Evolutionary conservation across 2,329 filamentous ascomycete genomes (phyloP), one percentile per base, ranked within the genome.

Genomic region (Talaromyces sp.): DNA sequence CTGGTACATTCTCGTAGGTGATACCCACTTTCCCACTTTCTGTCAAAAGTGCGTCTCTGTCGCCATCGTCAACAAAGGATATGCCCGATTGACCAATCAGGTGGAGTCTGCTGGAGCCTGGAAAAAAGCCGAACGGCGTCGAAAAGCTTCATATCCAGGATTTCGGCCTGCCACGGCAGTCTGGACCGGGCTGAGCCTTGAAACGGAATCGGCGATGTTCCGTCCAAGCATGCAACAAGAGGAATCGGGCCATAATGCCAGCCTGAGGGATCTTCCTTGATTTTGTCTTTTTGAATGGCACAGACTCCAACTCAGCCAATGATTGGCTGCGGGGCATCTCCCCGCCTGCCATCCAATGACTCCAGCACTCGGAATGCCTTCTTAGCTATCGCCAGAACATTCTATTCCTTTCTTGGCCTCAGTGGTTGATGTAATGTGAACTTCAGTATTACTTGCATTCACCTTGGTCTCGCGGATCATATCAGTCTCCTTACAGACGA

Each of bases 101-200:
- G 19, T 5, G n/a, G 5, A n/a, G 31, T 22, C 50, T 19, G 22
- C 31, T 35, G 31, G 52, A 37, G 52, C 52, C 13, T 22, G 4
- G 52, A 39, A 56, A 22, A 56, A 37, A 22, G 52, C 52, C 33
- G 52, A 56, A 37, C n/a, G n/a, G 33, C 33, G 37, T 56, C 52
- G 52, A 54, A 54, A 54, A 54, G 50, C 50, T 54, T 33, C 50
- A 33, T 7, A 54, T 54, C 50, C 31, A 54, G 50, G 50, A 56
- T 22, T 54, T 37, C 52, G 39, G 39, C 14, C 39, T 41, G 11
- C 39, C 11, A 41, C 39, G 14, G n/a, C 31, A 56, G n/a, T 37
- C 52, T 56, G 14, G 52, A 37, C 52, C 52, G 9, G 52, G n/a
- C 33, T 9, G 33, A 39, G 2, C 11, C n/a, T 24, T 35, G 22